A percentile compares a stretch with the other conserved stretches of the same genome.
phyloP scores from a whole-genome alignment of 1,284 basidiomycete genomes.

The Sphagnurus paluster region DNA sequence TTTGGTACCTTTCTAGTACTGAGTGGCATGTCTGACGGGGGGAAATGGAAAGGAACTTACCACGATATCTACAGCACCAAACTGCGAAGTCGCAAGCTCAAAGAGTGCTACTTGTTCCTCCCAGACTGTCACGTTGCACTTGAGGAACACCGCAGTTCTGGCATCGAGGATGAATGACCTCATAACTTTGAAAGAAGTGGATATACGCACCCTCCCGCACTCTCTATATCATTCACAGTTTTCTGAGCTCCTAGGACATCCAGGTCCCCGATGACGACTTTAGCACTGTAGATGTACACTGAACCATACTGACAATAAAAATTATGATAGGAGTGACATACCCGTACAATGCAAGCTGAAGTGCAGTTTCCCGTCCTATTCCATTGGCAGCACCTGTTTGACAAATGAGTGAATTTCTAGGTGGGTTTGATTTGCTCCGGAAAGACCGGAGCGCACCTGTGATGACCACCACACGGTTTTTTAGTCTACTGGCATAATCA shows the following conservation, averaged over 20 bases:
- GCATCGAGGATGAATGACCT: background rate
- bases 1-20: constrained; percentile 46
- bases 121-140: constrained; percentile 55
- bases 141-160: constrained; percentile 44
- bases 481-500: constrained; percentile 39
- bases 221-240: constrained; percentile 41
- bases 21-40: background rate
- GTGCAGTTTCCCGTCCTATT: constrained; percentile 51
- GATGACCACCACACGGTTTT: constrained; percentile 54
- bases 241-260: constrained; percentile 39
- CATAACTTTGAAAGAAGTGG: background rate
- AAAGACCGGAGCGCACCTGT: constrained; percentile 39
- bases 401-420: background rate
- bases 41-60: constrained; percentile 27
- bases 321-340: constrained; percentile 23
- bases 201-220: constrained; percentile 44
- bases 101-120: constrained; percentile 57
- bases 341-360: constrained; percentile 48
- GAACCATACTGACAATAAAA: background rate
- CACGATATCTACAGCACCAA: constrained; percentile 52
- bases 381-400: constrained; percentile 51
- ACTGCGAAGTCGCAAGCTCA: constrained; percentile 45
- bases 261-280: constrained; percentile 56
- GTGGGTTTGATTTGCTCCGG: background rate
- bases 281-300: constrained; percentile 39